Base-by-base conservation (phyloP, 1,284 basidiomycete species). In the Acaromyces ingoldii region DNA sequence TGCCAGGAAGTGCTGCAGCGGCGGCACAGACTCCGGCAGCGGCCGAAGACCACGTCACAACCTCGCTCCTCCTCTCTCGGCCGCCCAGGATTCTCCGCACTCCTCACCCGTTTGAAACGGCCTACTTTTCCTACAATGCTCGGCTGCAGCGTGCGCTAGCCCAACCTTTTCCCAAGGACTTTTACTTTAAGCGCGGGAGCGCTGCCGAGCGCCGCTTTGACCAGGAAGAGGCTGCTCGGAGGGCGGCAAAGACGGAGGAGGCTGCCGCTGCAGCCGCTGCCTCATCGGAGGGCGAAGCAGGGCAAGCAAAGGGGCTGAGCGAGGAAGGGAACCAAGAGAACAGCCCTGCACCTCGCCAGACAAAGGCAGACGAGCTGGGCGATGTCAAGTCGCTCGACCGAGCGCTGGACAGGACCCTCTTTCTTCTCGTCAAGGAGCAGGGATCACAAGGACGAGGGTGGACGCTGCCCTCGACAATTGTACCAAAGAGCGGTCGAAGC, bases 101-200 rank as follows among this genome's bases (percentile, higher is more conserved):
- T 0, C 88, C 85, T 0, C 84, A 83, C 6, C 79, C 81, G 1
- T 87, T 96, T 67, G 92, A 93, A 78, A 79, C 81, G 63, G 84
- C 90, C 10, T 95, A 90, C 78, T 87, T 88, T 78, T 80, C 83
- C 46, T 95, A 95, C 81, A 88, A 91, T 73, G 81, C 83, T 9
- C 83, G 86, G 49, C 83, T 97, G 60, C 83, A 85, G 60, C 85
- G 89, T 63, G 86, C 90, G 4, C 79, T 96, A 37, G 85, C 87
- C 72, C 91, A 91, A 71, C 91, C 92, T 0, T 86, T 91, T 76
- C 86, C 89, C 15, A 82, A 84, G 52, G 85, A 90, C 38, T 93
- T 95, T 76, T 97, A 95, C 80, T 97, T 96, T 82, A 92, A 92
- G 77, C 84, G 86, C 55, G 92, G 91, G 0, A 89, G 89, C 0